Evolutionary conservation across 192 early-diverging fungal species (phyloP), one percentile per base, ranked within the genome.

Genomic region (Coemansia sp.): DNA sequence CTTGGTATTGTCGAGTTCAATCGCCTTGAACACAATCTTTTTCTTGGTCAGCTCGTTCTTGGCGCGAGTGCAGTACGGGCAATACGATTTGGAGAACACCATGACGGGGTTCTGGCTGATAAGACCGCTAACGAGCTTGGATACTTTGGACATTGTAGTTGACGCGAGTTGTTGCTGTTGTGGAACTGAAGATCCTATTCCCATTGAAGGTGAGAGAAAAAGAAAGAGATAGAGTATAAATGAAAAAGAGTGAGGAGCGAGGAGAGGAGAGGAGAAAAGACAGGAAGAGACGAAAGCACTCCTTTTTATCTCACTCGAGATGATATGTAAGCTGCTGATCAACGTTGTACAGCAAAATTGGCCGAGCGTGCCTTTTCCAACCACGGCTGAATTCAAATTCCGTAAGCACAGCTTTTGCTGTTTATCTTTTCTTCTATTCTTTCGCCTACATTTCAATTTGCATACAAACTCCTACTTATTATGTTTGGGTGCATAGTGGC

Each of bases 401-500:
- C 25, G 51, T 55, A 29, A 32, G 23, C 38, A 5, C 53, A 10
- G 23, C 25, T 23, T n/a, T 38, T 46, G 27, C 27, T 27, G 27
- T 27, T n/a, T 25, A 19, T 2, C 4, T 34, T 45, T 11, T 11
- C 4, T 27, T 29, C 31, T 48, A 31, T 34, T 21, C 34, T 19
- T 31, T 34, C 44, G 38, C 48, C 37, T 37, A 15, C n/a, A 23
- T 53, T 48, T 57, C 17, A 23, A 21, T 23, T 67, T 21, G 23
- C 37, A 42, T 36, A 14, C 14, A 17, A n/a, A 21, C 5, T 37
- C 31, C 19, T 25, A 11, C 31, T 31, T 25, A 11, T 34, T n/a
- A 95, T 95, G 95, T 95, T 95, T 86, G 95, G 95, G 5, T 94
- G 92, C 74, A 95, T 97, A 67, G 89, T 93, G 23, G 94, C 94